These are phyloP conservation scores for Stevia rebaudiana DNA, from an alignment of 140 eudicot species.

Conservation along the genomic window DNA sequence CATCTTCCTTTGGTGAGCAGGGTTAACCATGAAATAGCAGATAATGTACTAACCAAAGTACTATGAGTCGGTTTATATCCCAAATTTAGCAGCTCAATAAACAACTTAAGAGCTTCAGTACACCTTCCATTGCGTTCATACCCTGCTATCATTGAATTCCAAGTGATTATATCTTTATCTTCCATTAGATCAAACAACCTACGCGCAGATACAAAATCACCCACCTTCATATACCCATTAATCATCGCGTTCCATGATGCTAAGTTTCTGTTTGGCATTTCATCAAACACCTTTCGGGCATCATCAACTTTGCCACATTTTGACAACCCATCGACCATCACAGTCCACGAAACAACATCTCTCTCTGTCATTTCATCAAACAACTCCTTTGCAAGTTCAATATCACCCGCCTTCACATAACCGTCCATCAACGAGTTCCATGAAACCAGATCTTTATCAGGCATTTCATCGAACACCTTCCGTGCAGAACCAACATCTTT, in stretches of 20 bases:
- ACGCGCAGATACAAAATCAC: slow-evolving; percentile 56
- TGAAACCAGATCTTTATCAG: slow-evolving; percentile 30
- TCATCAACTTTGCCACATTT: slow-evolving; percentile 36
- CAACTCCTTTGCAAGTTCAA: slow-evolving; percentile 23
- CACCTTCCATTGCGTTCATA: slow-evolving; percentile 28
- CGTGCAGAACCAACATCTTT: slow-evolving; percentile 33
- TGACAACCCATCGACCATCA: slow-evolving; percentile 38
- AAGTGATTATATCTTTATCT: slow-evolving; percentile 36
- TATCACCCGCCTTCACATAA: slow-evolving; percentile 36
- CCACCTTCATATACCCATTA: slow-evolving; percentile 57
- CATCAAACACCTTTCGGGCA: slow-evolving; percentile 37
- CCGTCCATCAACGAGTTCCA: slow-evolving; percentile 46
- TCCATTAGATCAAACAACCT: slow-evolving; percentile 50
- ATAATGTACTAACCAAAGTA: slow-evolving; percentile 39
- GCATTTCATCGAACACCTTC: slow-evolving; percentile 43
- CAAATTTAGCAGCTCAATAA: slow-evolving; percentile 17
- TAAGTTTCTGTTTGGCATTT: slow-evolving; percentile 33
- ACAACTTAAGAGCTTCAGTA: slow-evolving; percentile 33
- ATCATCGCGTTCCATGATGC: slow-evolving; percentile 47
- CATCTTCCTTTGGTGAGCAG: slow-evolving; percentile 31
- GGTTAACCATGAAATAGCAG: slow-evolving; percentile 36
- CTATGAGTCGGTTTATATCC: slow-evolving; percentile 29
- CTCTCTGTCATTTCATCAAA: slow-evolving; percentile 37
- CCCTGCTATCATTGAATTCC: slow-evolving; percentile 41
- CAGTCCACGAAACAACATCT: slow-evolving; percentile 41